Base-by-base conservation (phyloP, 441 rosid genomes). In the Mallotus repandus region DNA sequence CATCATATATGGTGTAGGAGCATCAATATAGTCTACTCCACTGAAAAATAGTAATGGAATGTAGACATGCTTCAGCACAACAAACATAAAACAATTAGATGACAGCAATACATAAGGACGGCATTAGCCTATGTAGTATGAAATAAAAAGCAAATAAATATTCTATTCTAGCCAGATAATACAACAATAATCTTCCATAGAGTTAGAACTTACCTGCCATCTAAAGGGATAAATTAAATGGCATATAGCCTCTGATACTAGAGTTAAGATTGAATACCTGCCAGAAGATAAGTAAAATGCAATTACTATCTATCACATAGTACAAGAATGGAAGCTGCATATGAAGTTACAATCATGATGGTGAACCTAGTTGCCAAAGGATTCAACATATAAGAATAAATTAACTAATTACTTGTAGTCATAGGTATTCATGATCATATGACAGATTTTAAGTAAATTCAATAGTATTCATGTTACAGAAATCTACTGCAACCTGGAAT, bases 1-100 rank as follows among this genome's bases (percentile, higher is more conserved):
- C 98, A 91, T 96, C 98, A 96, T 94, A 82, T 94, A 96, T 60
- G 99, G 99, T 53, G 97, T 94, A 66, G 98, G 99, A 75, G 98
- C 98, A 78, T 96, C 98, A 83, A 96, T 89, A 80, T 96, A 89
- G 90, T 96, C 98, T 25, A 92, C 99, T 91, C 98, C 99, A 92
- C 94, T 94, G 91, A 92, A 96, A 92, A 96, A 96, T 80, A 96
- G 96, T 78, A 91, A 92, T 64, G 99, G 98, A 89, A 96, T 96
- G 96, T 96, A 91, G 89, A 96, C 99, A 81, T 96, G 99, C 99
- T 94, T 87, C 95, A 89, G 86, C 82, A 85, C 81, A 84, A 84
- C 81, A 89, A 93, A 78, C 81, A 88, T 79, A 71, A 76, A 84
- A 80, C 69, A 69, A 86, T 84, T 80, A 91, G 88, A 81, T 79